These are phyloP conservation scores for Populus nigra DNA, from an alignment of 345 rosid genomes.

Conservation along the genomic window DNA sequence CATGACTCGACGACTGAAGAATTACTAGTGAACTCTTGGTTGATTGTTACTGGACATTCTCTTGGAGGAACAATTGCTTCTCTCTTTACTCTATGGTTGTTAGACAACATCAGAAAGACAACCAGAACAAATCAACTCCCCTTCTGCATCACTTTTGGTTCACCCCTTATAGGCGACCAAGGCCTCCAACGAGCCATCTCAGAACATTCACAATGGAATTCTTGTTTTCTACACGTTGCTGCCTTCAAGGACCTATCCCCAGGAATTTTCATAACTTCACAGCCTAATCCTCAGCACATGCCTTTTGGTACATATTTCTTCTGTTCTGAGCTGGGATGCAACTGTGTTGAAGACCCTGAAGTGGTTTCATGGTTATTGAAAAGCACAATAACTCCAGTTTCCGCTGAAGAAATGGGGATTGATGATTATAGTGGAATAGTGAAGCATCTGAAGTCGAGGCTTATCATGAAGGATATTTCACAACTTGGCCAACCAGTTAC, in stretches of 20 bases:
- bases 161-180: constrained; percentile 49
- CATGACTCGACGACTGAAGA: not conserved
- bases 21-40: constrained; percentile 11
- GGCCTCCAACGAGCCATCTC: constrained; percentile 36
- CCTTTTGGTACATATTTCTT: constrained; percentile 61
- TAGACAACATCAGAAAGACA: constrained; percentile 26
- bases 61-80: constrained; percentile 72
- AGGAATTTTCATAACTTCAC: constrained; percentile 16
- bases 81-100: constrained; percentile 64
- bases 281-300: constrained; percentile 22
- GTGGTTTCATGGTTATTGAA: constrained; percentile 27
- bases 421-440: constrained; percentile 17
- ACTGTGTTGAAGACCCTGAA: constrained; percentile 52
- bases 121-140: constrained; percentile 21
- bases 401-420: constrained; percentile 11
- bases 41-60: constrained; percentile 54
- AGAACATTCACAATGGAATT: constrained; percentile 32
- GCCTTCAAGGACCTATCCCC: constrained; percentile 38
- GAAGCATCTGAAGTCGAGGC: constrained; percentile 2
- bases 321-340: constrained; percentile 31
- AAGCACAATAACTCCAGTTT: constrained; percentile 4
- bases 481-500: not conserved
- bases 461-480: constrained; percentile 19
- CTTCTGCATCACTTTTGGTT: constrained; percentile 72
- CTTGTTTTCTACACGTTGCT: constrained; percentile 58